A percentile compares a stretch with the other conserved stretches of the same genome.
Conservation (phyloP, 129 eudicot species). For the Centrapalus pauciflorus region DNA sequence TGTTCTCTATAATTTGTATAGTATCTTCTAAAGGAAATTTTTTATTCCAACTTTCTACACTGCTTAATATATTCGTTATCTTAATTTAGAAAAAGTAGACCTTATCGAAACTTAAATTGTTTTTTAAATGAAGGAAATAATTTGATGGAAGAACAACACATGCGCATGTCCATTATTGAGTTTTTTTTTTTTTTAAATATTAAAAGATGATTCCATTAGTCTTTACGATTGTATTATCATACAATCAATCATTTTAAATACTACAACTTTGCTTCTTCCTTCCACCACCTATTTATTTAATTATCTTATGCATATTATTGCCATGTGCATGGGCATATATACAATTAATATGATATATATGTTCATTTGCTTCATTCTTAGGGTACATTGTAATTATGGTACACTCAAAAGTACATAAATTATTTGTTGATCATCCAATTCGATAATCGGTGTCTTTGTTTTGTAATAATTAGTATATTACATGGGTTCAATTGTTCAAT, state of each 20-base stretch:
- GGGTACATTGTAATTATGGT: constrained; percentile 8
- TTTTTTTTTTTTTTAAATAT: not conserved
- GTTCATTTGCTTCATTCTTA: constrained; percentile 1
- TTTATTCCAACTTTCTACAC: too few relatives aligned
- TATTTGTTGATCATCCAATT: constrained; percentile 4
- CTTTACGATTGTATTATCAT: not conserved
- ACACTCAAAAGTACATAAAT: not conserved
- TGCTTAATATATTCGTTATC: too few relatives aligned
- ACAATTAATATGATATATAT: not conserved
- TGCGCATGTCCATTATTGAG: constrained; percentile 4
- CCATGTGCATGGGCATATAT: not conserved
- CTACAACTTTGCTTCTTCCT: constrained; percentile 19
- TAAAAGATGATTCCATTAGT: constrained; percentile 16
- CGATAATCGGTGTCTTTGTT: not conserved
- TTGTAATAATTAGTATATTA: too few relatives aligned
- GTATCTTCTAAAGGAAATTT: too few relatives aligned
- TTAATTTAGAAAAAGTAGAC: too few relatives aligned
- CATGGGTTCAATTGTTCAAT: too few relatives aligned
- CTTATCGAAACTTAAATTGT: too few relatives aligned
- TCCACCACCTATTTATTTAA: not conserved
- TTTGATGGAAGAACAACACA: constrained; percentile 1
- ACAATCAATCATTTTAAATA: not conserved
- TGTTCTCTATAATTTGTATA: too few relatives aligned
- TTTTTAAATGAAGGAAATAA: too few relatives aligned
- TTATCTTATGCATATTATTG: not conserved